phyloP scores from a whole-genome alignment of 495 filamentous ascomycete genomes.

The Penicillium tannophilum region DNA sequence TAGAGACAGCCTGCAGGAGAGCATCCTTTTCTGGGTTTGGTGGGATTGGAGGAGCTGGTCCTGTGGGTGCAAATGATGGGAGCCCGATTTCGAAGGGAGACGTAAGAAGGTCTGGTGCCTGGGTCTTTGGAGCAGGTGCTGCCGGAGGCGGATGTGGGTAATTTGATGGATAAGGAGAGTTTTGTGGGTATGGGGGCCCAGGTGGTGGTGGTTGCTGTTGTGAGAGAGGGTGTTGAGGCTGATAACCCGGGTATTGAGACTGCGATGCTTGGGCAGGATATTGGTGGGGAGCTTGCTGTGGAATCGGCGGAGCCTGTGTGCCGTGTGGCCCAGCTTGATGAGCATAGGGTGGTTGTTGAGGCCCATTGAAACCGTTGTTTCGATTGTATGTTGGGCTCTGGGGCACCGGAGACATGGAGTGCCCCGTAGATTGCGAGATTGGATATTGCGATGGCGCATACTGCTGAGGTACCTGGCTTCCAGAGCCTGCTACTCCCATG shows the following conservation, averaged over 20 bases:
- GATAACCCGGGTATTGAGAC: conserved; percentile 24
- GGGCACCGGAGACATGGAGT: conserved; percentile 17
- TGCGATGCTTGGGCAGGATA: conserved; percentile 7
- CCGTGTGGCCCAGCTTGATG: conserved; percentile 6
- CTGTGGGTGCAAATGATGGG: conserved; percentile 55
- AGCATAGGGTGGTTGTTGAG: conserved; percentile 2
- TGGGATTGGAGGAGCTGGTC: conserved; percentile 80
- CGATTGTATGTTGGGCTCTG: conserved; percentile 22
- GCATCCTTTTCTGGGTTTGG: conserved; percentile 96
- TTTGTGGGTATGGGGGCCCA: conserved; percentile 20
- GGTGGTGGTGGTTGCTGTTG: conserved; percentile 20
- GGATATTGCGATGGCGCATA: conserved; percentile 15
- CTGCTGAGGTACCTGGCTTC: conserved; percentile 20
- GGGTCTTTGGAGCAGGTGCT: conserved; percentile 40
- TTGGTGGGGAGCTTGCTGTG: conserved; percentile 11
- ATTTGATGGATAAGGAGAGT: conserved; percentile 23
- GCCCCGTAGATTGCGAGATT: conserved; percentile 13
- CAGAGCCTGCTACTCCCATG: conserved; percentile 15
- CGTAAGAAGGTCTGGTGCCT: conserved; percentile 70
- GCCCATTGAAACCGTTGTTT: conserved; percentile 1
- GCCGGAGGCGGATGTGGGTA: conserved; percentile 25
- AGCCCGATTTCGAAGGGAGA: conserved; percentile 68
- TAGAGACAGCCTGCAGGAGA: conserved; percentile 75
- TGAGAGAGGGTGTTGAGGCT: conserved; percentile 15
- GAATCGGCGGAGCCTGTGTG: conserved; percentile 4